Percentiles rank a stretch among this genome's conserved stretches.
Conservation (phyloP, 2,329 filamentous ascomycete species). For the Neofusicoccum kwambonambiense region DNA sequence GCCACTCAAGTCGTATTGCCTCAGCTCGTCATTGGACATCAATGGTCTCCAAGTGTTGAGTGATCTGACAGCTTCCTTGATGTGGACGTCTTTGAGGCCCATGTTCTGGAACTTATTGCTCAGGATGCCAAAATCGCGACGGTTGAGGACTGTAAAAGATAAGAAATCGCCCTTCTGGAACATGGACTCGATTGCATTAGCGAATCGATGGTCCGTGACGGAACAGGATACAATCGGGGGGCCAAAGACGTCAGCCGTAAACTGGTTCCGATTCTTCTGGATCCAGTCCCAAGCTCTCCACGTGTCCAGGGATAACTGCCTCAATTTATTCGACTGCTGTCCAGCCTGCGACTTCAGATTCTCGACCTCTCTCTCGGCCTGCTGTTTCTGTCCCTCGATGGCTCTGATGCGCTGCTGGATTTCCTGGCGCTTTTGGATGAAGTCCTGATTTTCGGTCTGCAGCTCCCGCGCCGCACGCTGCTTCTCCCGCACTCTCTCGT, state of each 20-base stretch:
- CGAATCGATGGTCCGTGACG: slow-evolving; percentile 69
- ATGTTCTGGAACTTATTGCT: slow-evolving; percentile 48
- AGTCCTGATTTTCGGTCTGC: slow-evolving; percentile 33
- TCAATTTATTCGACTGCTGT: slow-evolving; percentile 68
- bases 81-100: slow-evolving; percentile 61
- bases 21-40: slow-evolving; percentile 56
- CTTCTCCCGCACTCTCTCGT: slow-evolving; percentile 67
- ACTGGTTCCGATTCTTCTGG: slow-evolving; percentile 64
- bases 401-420: slow-evolving; percentile 31
- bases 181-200: slow-evolving; percentile 59
- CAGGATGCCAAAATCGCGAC: slow-evolving; percentile 71
- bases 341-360: slow-evolving; percentile 72
- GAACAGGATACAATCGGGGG: slow-evolving; percentile 80
- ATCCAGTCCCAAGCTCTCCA: slow-evolving; percentile 79
- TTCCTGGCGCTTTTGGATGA: slow-evolving; percentile 12
- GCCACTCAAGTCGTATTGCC: slow-evolving; percentile 66
- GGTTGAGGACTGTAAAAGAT: slow-evolving; percentile 72
- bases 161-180: slow-evolving; percentile 54
- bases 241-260: slow-evolving; percentile 75
- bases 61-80: slow-evolving; percentile 61
- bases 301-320: slow-evolving; percentile 60
- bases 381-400: slow-evolving; percentile 20
- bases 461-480: slow-evolving; percentile 50
- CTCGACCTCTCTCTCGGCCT: slow-evolving; percentile 37
- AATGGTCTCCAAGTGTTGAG: slow-evolving; percentile 58